Percentiles rank a stretch among this genome's conserved stretches.
Evolutionary conservation across 73 alveolate species (phyloP).

Genomic region (Paramecium sonneborni): DNA sequence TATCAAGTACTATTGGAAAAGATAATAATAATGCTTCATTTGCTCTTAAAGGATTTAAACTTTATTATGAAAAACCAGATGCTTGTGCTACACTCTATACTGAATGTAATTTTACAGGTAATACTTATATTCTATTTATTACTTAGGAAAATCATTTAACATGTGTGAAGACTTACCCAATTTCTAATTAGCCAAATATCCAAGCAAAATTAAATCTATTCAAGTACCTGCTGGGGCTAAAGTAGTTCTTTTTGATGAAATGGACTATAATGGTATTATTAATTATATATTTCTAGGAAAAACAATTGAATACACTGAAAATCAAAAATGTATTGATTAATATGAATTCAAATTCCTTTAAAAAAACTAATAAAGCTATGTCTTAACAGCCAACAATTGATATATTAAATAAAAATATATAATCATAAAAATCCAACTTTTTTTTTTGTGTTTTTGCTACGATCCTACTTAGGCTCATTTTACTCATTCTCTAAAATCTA

Average conservation of each 20-base stretch:
- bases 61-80: constrained; percentile 30
- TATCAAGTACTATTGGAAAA: neutral
- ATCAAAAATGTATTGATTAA: neutral
- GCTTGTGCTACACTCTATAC: constrained; percentile 38
- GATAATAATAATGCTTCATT: neutral
- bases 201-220: constrained; percentile 38
- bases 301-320: constrained; percentile 2
- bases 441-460: neutral
- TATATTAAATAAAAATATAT: neutral
- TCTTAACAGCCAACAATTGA: constrained; percentile 4
- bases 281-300: neutral
- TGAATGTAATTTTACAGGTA: constrained; percentile 36
- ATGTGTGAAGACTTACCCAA: constrained; percentile 43
- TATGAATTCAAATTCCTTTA: constrained; percentile 7
- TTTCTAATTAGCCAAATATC: neutral
- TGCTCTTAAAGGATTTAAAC: constrained; percentile 19
- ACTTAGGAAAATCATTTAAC: neutral
- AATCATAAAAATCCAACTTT: constrained; percentile 9
- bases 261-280: constrained; percentile 9
- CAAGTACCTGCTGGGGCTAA: constrained; percentile 10
- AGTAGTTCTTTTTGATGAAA: neutral
- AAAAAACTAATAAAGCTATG: neutral
- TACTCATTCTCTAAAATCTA: neutral
- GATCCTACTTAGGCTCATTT: neutral
- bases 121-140: neutral